Percentiles rank a stretch among this genome's conserved stretches.
Evolutionary conservation across 768 basidiomycete species (phyloP).

Genomic region (Ramaria sp.): DNA sequence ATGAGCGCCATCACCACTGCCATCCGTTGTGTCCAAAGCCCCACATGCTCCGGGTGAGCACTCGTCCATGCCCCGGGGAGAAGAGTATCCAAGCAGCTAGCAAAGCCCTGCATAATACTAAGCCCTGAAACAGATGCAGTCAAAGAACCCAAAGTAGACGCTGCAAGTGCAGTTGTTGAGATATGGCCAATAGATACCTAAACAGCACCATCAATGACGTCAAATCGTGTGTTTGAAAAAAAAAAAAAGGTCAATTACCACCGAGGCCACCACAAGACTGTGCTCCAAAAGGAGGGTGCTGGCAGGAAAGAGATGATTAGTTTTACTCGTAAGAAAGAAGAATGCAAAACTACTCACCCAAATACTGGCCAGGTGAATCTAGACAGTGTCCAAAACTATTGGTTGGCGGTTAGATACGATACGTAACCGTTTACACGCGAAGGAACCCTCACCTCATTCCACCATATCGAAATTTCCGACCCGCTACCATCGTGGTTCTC

Average conservation of each 20-base stretch:
- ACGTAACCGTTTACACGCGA: neutral
- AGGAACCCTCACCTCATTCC: slow-evolving; percentile 2
- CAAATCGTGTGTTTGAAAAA: neutral
- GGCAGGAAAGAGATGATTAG: neutral
- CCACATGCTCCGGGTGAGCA: slow-evolving; percentile 69
- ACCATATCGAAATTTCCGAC: neutral
- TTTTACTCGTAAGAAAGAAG: neutral
- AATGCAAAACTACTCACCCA: neutral
- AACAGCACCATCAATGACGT: neutral
- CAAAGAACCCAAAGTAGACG: slow-evolving; percentile 31
- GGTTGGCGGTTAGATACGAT: neutral
- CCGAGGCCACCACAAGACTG: slow-evolving; percentile 3
- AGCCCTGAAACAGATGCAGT: slow-evolving; percentile 32
- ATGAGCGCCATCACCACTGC: slow-evolving; percentile 46
- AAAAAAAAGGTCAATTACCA: neutral
- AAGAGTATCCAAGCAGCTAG: slow-evolving; percentile 83
- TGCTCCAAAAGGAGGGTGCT: slow-evolving; percentile 8
- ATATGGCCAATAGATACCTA: slow-evolving; percentile 41
- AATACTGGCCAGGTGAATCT: slow-evolving; percentile 9
- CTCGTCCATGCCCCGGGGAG: slow-evolving; percentile 95
- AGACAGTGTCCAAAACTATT: slow-evolving; percentile 5
- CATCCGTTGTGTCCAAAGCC: slow-evolving; percentile 87
- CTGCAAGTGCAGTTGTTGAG: slow-evolving; percentile 41
- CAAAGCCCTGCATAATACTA: slow-evolving; percentile 38
- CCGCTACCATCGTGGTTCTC: neutral